phyloP scores from a whole-genome alignment of 2,329 filamentous ascomycete species.

The Colletotrichum sublineola region DNA sequence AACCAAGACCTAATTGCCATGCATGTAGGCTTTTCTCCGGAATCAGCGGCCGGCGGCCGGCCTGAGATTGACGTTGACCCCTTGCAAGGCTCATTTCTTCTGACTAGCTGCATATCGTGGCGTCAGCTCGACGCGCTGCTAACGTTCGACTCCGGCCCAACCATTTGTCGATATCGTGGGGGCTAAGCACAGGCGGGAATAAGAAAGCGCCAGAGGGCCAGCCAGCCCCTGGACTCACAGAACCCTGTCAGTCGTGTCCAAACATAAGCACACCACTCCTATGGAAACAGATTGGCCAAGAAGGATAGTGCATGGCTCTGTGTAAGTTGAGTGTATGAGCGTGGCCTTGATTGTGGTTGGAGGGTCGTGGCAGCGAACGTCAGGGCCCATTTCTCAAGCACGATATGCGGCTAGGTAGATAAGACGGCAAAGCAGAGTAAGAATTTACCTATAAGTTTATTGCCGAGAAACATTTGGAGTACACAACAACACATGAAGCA shows the following conservation, averaged over 20 bases:
- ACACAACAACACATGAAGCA: not conserved
- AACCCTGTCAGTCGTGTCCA: not conserved
- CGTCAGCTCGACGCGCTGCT: not conserved
- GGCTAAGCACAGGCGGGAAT: not conserved
- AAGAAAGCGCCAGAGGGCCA: not conserved
- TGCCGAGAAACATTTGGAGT: not conserved
- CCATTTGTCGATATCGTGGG: not conserved
- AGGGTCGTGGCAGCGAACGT: not conserved
- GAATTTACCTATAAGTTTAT: not conserved
- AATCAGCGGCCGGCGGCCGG: not conserved
- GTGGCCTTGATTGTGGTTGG: not conserved
- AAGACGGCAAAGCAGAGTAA: not conserved
- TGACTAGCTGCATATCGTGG: not conserved
- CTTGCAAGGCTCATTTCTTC: not conserved
- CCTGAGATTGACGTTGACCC: not conserved
- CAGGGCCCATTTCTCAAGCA: not conserved
- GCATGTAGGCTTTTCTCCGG: not conserved
- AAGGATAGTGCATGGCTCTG: not conserved
- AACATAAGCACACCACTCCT: constrained; percentile 3
- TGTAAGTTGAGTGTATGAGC: not conserved
- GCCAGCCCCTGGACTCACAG: not conserved
- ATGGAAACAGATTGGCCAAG: not conserved
- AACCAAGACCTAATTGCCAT: not conserved
- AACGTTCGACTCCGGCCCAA: not conserved
- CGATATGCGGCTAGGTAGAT: not conserved